These are phyloP conservation scores for Diaporthe capsici DNA, from an alignment of 2,329 filamentous ascomycete species.

Conservation along the genomic window DNA sequence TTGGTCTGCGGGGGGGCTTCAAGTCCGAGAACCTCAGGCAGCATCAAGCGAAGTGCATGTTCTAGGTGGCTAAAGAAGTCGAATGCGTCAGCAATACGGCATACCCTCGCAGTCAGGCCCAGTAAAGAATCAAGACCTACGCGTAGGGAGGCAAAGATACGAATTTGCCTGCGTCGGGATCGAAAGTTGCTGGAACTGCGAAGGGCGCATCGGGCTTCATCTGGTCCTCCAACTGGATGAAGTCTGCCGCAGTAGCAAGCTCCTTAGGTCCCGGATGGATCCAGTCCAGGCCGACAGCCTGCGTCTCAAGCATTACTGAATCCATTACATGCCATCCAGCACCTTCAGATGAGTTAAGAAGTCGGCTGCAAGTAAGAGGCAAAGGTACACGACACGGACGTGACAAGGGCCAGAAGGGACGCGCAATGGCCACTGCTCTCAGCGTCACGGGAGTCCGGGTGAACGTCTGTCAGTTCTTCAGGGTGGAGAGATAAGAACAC, in stretches of 20 bases:
- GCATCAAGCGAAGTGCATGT: neutral
- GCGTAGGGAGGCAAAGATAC: neutral
- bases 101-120: too few species aligned
- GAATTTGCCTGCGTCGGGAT: slow-evolving; percentile 15
- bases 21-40: slow-evolving; percentile 3
- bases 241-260: slow-evolving; percentile 5
- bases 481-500: too few species aligned
- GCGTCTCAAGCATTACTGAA: neutral
- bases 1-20: neutral
- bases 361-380: too few species aligned
- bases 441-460: neutral
- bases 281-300: slow-evolving; percentile 26
- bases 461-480: neutral
- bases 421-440: neutral
- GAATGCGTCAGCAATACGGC: neutral
- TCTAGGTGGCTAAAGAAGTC: neutral
- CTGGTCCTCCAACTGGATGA: slow-evolving; percentile 24
- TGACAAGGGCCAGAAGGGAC: neutral
- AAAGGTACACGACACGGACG: too few species aligned
- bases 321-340: neutral
- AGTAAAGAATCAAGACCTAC: neutral
- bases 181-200: neutral
- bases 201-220: neutral
- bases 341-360: neutral
- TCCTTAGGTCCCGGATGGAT: slow-evolving; percentile 12